phyloP scores from a whole-genome alignment of 2,329 filamentous ascomycete genomes.

The Sclerotinia glacialis region DNA sequence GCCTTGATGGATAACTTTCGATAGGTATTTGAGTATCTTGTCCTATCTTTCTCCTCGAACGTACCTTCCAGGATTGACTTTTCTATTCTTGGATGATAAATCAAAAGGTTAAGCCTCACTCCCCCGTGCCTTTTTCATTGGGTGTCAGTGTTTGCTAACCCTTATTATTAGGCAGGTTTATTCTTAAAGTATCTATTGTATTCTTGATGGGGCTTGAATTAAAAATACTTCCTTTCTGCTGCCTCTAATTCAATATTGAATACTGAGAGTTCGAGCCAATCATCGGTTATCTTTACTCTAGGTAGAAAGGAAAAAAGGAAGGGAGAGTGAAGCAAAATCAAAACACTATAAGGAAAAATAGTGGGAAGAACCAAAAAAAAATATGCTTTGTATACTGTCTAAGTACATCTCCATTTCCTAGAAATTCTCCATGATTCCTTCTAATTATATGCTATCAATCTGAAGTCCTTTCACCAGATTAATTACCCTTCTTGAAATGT shows the following conservation, averaged over 20 bases:
- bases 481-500: not conserved
- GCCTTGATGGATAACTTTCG: too few species aligned
- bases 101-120: not conserved
- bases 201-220: not conserved
- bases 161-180: not conserved
- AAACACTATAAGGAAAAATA: not conserved
- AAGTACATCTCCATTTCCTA: not conserved
- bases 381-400: too few species aligned
- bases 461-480: not conserved
- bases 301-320: not conserved
- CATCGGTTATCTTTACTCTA: not conserved
- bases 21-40: not conserved
- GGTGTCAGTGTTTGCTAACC: not conserved
- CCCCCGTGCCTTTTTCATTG: not conserved
- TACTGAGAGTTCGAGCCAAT: not conserved
- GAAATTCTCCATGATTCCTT: not conserved
- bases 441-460: not conserved
- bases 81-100: not conserved
- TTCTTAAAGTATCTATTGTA: too few species aligned
- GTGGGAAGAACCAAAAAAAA: too few species aligned
- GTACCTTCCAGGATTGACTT: not conserved
- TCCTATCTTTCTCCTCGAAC: not conserved
- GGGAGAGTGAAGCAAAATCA: not conserved
- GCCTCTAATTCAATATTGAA: not conserved
- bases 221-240: not conserved